Evolutionary conservation across 371 early-diverging fungal species (phyloP).

Genomic region (Lichtheimia corymbifera): DNA sequence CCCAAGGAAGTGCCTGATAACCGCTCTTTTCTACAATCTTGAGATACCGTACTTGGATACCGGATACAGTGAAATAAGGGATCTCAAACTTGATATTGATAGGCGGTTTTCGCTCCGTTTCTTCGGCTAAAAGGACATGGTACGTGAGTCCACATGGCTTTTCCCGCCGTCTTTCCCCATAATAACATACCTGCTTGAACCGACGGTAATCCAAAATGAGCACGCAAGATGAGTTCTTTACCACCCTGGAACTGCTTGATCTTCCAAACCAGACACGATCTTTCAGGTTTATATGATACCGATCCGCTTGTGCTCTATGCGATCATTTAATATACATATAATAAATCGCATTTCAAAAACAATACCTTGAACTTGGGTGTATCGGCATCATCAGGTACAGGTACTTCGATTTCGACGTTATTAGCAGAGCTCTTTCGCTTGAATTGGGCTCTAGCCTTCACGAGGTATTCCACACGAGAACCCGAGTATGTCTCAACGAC

Average conservation of each 20-base stretch:
- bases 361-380: constrained; percentile 93
- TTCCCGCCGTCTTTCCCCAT: too few relatives aligned
- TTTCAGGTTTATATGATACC: constrained; percentile 94
- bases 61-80: constrained; percentile 97
- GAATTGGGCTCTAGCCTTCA: constrained; percentile 97
- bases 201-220: constrained; percentile 95
- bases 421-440: constrained; percentile 96
- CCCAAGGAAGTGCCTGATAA: constrained; percentile 98
- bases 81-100: constrained; percentile 98
- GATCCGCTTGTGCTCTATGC: constrained; percentile 79
- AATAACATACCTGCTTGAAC: constrained; percentile 78
- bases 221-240: constrained; percentile 93
- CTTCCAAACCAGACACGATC: constrained; percentile 94
- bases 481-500: constrained; percentile 91
- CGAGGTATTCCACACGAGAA: constrained; percentile 93
- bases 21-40: constrained; percentile 98
- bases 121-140: constrained; percentile 59
- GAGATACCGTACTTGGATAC: constrained; percentile 97
- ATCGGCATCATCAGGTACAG: constrained; percentile 97
- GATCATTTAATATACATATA: too few relatives aligned
- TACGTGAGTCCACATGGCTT: too few relatives aligned
- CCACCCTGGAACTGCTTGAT: constrained; percentile 98
- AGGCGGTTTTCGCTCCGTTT: constrained; percentile 92
- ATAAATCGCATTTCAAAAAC: too few relatives aligned
- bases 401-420: constrained; percentile 96